Percentiles rank a stretch among this genome's conserved stretches.
Evolutionary conservation across 805 yeast genomes (phyloP).

Genomic region (Millerozyma miso): DNA sequence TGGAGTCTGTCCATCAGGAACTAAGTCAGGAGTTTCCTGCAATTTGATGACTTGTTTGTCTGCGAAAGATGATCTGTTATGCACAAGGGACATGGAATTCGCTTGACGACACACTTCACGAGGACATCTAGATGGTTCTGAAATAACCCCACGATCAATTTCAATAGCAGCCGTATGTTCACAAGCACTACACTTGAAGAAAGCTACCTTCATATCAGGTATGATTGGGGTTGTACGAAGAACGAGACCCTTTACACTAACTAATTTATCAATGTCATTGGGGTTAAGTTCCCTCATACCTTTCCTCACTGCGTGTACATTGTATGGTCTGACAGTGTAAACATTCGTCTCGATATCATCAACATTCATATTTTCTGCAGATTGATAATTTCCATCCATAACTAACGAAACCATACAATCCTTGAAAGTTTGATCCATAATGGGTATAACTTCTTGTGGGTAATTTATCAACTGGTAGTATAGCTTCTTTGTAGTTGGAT

Average conservation of each 20-base stretch:
- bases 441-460: slow-evolving; percentile 95
- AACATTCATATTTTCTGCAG: slow-evolving; percentile 30
- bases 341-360: slow-evolving; percentile 77
- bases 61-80: slow-evolving; percentile 88
- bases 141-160: slow-evolving; percentile 89
- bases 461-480: slow-evolving; percentile 85
- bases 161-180: slow-evolving; percentile 89
- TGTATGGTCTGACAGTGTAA: slow-evolving; percentile 87
- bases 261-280: slow-evolving; percentile 88
- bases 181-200: slow-evolving; percentile 92
- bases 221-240: slow-evolving; percentile 85
- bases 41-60: slow-evolving; percentile 92
- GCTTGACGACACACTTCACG: slow-evolving; percentile 75
- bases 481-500: slow-evolving; percentile 68
- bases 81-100: slow-evolving; percentile 86
- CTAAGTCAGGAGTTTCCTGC: slow-evolving; percentile 94
- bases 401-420: slow-evolving; percentile 80
- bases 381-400: slow-evolving; percentile 38
- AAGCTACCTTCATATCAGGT: slow-evolving; percentile 97
- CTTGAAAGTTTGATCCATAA: slow-evolving; percentile 94
- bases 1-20: slow-evolving; percentile 98
- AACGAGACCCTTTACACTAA: slow-evolving; percentile 85
- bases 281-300: slow-evolving; percentile 96
- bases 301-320: slow-evolving; percentile 57
- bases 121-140: slow-evolving; percentile 93